These are phyloP conservation scores for Talaromyces sp. DNA, from an alignment of 2,329 filamentous ascomycete genomes.

Conservation along the genomic window DNA sequence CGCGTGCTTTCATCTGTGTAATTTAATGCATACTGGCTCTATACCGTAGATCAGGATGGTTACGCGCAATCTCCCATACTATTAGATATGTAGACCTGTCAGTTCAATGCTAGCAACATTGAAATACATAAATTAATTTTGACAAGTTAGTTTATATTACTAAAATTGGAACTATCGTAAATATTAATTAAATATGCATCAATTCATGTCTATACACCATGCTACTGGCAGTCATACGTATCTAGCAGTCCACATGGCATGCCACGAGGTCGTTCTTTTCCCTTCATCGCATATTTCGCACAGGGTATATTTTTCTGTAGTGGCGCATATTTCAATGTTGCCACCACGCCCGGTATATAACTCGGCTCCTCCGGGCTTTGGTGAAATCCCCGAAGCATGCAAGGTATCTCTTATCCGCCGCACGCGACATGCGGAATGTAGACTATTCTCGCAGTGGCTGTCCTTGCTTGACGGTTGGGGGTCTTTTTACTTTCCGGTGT, in stretches of 20 bases:
- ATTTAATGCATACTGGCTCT: too few relatives aligned
- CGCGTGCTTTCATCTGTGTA: too few relatives aligned
- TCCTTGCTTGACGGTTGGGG: not conserved
- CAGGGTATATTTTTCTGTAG: not conserved
- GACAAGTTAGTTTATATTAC: too few relatives aligned
- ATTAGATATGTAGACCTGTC: too few relatives aligned
- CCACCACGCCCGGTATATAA: not conserved
- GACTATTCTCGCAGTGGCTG: not conserved
- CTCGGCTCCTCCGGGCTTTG: not conserved
- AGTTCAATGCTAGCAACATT: too few relatives aligned
- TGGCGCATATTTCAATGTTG: too few relatives aligned
- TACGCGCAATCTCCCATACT: too few relatives aligned
- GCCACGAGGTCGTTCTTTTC: not conserved
- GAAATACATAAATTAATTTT: too few relatives aligned
- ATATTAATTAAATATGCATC: not conserved
- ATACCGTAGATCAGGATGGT: too few relatives aligned
- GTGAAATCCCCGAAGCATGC: not conserved
- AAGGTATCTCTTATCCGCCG: not conserved
- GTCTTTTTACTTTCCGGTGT: too few relatives aligned
- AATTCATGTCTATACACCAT: not conserved
- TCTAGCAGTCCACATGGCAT: not conserved
- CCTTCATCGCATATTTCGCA: not conserved
- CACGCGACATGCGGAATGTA: not conserved
- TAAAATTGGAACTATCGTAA: too few relatives aligned
- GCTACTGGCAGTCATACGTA: not conserved